Conservation (phyloP, 208 protist species). For the Crithidia mellificae region DNA sequence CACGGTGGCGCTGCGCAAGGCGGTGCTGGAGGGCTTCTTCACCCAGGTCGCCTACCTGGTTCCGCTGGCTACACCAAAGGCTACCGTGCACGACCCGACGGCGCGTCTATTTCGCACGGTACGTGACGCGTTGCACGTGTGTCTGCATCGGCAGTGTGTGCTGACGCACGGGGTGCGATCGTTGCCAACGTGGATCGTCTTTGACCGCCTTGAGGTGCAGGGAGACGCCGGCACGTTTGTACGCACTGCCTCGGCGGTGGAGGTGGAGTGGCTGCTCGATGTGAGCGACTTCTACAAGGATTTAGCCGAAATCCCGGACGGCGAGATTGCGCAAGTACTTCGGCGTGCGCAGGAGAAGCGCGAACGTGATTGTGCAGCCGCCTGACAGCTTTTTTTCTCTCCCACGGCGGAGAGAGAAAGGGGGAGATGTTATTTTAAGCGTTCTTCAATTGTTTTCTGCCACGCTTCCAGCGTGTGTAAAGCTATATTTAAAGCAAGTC, state of each 20-base stretch:
- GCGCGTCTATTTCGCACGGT: conserved; percentile 59
- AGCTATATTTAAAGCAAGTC: too few relatives aligned
- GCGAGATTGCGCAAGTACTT: conserved; percentile 61
- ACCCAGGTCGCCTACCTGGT: conserved; percentile 71
- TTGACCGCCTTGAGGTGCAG: conserved; percentile 86
- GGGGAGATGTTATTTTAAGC: too few relatives aligned
- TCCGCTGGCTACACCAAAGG: neutral
- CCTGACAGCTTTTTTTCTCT: too few relatives aligned
- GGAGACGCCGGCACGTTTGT: conserved; percentile 72
- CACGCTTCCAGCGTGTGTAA: too few relatives aligned
- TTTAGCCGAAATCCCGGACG: conserved; percentile 64
- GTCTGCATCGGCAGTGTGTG: conserved; percentile 59
- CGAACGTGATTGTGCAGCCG: neutral
- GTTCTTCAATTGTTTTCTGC: too few relatives aligned
- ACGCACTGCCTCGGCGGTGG: conserved; percentile 59
- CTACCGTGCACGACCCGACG: neutral
- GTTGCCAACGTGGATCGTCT: conserved; percentile 75
- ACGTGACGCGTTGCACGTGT: conserved; percentile 50
- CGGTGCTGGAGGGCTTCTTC: conserved; percentile 87
- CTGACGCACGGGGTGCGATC: conserved; percentile 20
- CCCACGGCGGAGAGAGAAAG: neutral
- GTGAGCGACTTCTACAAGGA: conserved; percentile 72
- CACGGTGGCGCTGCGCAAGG: conserved; percentile 70
- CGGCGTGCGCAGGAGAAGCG: conserved; percentile 27
- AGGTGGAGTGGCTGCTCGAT: conserved; percentile 74